A percentile compares a stretch with the other conserved stretches of the same genome.
phyloP scores from a whole-genome alignment of 768 basidiomycete genomes.

The Lactarius sanguifluus region DNA sequence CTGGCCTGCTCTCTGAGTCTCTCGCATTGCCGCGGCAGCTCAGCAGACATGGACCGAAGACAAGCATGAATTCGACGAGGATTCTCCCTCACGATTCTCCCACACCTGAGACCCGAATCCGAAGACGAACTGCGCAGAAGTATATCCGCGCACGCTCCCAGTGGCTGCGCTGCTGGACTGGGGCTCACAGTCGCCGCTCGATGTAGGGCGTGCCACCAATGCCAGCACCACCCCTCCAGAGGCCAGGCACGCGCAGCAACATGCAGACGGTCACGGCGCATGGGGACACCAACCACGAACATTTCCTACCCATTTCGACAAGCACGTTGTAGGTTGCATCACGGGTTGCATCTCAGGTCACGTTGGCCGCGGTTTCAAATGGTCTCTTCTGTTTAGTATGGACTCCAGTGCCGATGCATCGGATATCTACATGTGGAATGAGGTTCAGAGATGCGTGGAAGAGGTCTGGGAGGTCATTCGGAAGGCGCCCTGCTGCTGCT shows the following conservation, averaged over 20 bases:
- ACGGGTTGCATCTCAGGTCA: neutral
- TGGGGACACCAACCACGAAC: conserved; percentile 26
- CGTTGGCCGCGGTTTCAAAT: conserved; percentile 18
- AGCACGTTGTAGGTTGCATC: conserved; percentile 37
- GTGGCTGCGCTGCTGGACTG: conserved; percentile 30
- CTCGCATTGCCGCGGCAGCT: conserved; percentile 46
- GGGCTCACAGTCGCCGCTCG: neutral
- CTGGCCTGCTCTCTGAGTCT: conserved; percentile 56
- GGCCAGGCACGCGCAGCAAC: conserved; percentile 62
- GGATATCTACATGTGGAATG: conserved; percentile 7
- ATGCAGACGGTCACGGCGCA: conserved; percentile 65
- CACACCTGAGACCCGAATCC: conserved; percentile 60
- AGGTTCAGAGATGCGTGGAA: conserved; percentile 15
- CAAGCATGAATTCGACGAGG: conserved; percentile 51
- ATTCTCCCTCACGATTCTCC: conserved; percentile 61
- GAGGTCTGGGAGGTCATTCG: conserved; percentile 18
- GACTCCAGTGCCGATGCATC: neutral
- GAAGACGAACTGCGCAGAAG: conserved; percentile 29
- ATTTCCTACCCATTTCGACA: neutral
- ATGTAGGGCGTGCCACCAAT: conserved; percentile 28
- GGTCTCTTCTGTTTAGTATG: conserved; percentile 17
- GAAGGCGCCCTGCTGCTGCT: neutral
- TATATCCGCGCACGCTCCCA: conserved; percentile 33
- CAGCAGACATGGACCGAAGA: conserved; percentile 55
- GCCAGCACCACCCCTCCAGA: conserved; percentile 35